Evolutionary conservation across 805 yeast genomes (phyloP).

Genomic region (Myxozyma mucilagina): DNA sequence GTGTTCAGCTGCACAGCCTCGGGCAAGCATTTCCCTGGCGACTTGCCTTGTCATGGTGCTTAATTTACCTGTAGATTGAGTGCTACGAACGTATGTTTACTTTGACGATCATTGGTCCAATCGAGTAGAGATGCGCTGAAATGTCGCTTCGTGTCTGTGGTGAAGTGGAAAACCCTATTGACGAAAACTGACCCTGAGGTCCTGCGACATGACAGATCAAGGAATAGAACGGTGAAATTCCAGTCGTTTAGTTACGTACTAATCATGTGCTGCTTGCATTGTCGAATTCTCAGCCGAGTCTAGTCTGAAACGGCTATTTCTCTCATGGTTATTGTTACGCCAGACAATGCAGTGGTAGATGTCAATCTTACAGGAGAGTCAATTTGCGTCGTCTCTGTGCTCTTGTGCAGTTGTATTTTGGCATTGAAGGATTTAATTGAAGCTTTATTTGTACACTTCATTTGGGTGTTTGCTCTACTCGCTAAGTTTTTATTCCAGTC

Average conservation of each 20-base stretch:
- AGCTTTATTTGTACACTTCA: background rate
- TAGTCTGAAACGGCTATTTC: constrained; percentile 7
- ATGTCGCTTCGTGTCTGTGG: background rate
- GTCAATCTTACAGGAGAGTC: constrained; percentile 1
- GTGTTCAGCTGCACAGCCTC: constrained; percentile 4
- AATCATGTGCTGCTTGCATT: background rate
- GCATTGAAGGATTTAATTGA: background rate
- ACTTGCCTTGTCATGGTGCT: background rate
- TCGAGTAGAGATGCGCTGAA: background rate
- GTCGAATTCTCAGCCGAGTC: constrained; percentile 1
- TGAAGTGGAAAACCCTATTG: constrained; percentile 1
- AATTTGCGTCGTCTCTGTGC: constrained; percentile 6
- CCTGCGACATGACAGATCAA: background rate
- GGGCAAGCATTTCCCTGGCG: background rate
- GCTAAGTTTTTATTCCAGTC: background rate
- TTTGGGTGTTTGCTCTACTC: background rate
- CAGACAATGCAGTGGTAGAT: background rate
- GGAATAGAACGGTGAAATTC: background rate
- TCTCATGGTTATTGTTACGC: constrained; percentile 1
- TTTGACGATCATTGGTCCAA: background rate
- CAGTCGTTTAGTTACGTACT: background rate
- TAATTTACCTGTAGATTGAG: background rate
- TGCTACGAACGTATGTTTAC: background rate
- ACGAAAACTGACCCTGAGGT: background rate
- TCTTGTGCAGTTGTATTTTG: background rate